These are phyloP conservation scores for Fusarium equiseti DNA, from an alignment of 2,329 filamentous ascomycete species.

Conservation along the genomic window DNA sequence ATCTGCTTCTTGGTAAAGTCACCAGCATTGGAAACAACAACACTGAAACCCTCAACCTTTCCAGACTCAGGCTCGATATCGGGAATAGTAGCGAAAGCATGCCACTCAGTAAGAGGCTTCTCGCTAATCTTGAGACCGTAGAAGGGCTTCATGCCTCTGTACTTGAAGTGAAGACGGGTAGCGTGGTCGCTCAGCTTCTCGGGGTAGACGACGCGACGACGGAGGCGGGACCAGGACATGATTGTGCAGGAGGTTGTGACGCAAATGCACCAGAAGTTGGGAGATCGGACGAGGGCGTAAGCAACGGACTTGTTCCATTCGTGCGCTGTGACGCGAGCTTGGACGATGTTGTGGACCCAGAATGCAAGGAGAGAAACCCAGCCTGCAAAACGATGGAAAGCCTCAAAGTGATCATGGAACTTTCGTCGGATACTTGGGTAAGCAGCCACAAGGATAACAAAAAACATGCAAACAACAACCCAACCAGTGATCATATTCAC, in stretches of 20 bases:
- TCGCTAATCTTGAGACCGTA: conserved; percentile 31
- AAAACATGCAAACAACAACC: conserved; percentile 17
- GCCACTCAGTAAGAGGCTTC: conserved; percentile 21
- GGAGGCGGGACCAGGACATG: conserved; percentile 11
- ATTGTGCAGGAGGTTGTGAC: conserved; percentile 24
- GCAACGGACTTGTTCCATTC: conserved; percentile 5
- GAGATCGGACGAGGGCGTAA: conserved; percentile 14
- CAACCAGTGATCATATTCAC: conserved; percentile 23
- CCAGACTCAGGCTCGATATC: conserved; percentile 24
- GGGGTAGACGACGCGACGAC: conserved; percentile 10
- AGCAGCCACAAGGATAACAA: conserved; percentile 12
- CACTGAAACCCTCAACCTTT: conserved; percentile 11
- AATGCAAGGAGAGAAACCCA: conserved; percentile 12
- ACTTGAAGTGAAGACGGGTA: conserved; percentile 27
- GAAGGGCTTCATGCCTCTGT: conserved; percentile 23
- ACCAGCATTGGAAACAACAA: conserved; percentile 20
- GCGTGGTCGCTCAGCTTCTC: conserved; percentile 24
- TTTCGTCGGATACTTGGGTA: conserved; percentile 16
- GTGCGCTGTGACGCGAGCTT: conserved; percentile 12
- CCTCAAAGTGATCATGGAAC: conserved; percentile 22
- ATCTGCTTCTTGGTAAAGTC: conserved; percentile 27
- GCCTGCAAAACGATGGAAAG: conserved; percentile 23
- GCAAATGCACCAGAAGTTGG: conserved; percentile 28
- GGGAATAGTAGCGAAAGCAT: conserved; percentile 20
- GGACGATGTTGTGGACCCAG: conserved; percentile 24